Evolutionary conservation across 345 rosid genomes (phyloP).

Genomic region (Salix viminalis): DNA sequence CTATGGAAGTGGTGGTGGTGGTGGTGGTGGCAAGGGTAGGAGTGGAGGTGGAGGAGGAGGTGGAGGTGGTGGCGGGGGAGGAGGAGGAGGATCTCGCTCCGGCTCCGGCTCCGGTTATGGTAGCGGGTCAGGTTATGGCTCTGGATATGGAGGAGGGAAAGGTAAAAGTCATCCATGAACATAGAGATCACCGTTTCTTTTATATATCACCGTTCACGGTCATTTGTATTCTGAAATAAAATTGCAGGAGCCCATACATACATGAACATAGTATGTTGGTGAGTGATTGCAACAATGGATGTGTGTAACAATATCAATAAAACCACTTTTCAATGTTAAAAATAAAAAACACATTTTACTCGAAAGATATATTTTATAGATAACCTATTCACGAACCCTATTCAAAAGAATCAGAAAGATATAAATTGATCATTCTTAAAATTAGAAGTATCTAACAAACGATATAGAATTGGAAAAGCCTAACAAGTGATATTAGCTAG

Average conservation of each 20-base stretch:
- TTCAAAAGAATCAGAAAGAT: not conserved
- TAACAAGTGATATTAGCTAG: not conserved
- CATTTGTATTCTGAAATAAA: conserved; percentile 19
- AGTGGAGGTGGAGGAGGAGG: not conserved
- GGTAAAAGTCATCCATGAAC: conserved; percentile 26
- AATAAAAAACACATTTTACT: not conserved
- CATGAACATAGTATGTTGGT: not conserved
- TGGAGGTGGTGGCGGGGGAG: conserved; percentile 4
- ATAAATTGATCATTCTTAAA: not conserved
- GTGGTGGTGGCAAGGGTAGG: too few relatives aligned
- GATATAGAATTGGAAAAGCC: too few relatives aligned
- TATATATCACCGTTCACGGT: not conserved
- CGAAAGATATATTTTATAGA: not conserved
- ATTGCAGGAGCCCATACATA: conserved; percentile 4
- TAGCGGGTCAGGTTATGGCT: conserved; percentile 22
- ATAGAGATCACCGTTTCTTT: not conserved
- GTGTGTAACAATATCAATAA: not conserved
- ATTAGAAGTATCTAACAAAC: not conserved
- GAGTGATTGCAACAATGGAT: not conserved
- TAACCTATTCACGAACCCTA: not conserved
- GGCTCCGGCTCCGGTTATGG: conserved; percentile 16
- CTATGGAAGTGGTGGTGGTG: too few relatives aligned
- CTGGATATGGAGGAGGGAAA: conserved; percentile 24
- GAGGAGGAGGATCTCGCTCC: conserved; percentile 21
- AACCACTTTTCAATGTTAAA: not conserved